These are phyloP conservation scores for Saraca asoca DNA, from an alignment of 331 rosid genomes.

Conservation along the genomic window DNA sequence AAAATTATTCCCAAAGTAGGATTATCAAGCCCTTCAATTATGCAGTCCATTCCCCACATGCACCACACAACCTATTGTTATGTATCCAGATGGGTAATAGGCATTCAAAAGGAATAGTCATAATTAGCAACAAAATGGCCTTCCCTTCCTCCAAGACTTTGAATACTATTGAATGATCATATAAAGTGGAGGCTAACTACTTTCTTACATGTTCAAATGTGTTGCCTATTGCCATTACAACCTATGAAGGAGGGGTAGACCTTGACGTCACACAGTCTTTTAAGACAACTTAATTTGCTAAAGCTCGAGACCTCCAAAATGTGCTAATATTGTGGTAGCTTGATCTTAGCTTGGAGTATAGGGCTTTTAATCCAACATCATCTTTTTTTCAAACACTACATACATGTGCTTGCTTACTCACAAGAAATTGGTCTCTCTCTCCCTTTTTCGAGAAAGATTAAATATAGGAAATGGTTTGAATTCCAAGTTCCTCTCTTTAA, in stretches of 20 bases:
- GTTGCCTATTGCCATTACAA: constrained; percentile 91
- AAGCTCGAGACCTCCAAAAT: constrained; percentile 96
- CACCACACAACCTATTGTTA: constrained; percentile 81
- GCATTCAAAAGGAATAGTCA: constrained; percentile 95
- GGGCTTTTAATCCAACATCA: too few species aligned
- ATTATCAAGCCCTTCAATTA: constrained; percentile 92
- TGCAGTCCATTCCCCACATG: constrained; percentile 72
- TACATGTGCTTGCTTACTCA: too few species aligned
- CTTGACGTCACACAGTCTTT: constrained; percentile 97
- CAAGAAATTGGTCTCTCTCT: too few species aligned
- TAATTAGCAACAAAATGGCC: constrained; percentile 41
- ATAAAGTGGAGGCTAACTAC: constrained; percentile 69
- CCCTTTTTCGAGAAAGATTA: too few species aligned
- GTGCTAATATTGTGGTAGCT: too few species aligned
- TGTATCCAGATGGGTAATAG: constrained; percentile 85
- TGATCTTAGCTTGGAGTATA: too few species aligned
- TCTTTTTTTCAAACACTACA: too few species aligned
- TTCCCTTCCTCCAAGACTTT: constrained; percentile 53
- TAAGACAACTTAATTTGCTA: constrained; percentile 81
- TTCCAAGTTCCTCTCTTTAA: too few species aligned
- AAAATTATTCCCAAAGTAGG: constrained; percentile 90
- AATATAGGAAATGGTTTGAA: too few species aligned
- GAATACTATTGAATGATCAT: constrained; percentile 67
- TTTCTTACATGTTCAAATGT: constrained; percentile 86
- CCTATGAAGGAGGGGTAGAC: constrained; percentile 95